Evolutionary conservation across 345 rosid genomes (phyloP).

Genomic region (Aegle marmelos): DNA sequence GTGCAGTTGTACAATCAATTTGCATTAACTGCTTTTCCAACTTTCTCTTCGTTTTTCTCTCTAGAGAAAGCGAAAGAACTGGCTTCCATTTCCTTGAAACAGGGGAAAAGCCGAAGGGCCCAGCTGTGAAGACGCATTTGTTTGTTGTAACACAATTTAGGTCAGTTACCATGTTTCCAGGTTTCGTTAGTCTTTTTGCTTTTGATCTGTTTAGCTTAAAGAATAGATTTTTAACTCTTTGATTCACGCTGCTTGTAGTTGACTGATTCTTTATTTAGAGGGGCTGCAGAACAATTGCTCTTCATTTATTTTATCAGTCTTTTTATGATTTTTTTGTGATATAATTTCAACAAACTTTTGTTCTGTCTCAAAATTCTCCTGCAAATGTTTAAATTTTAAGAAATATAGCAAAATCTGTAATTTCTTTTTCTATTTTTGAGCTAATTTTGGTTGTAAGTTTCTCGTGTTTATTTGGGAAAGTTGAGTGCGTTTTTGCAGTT

Average conservation of each 20-base stretch:
- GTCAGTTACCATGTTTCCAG: background rate
- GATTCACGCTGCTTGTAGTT: background rate
- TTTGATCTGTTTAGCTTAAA: slow-evolving; percentile 7
- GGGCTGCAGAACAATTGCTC: background rate
- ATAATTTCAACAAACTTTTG: background rate
- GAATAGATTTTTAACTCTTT: background rate
- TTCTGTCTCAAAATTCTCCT: background rate
- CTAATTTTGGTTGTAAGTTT: background rate
- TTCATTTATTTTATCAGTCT: background rate
- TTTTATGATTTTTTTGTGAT: background rate
- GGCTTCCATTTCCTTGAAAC: background rate
- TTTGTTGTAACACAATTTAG: background rate
- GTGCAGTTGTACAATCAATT: background rate
- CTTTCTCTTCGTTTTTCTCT: background rate
- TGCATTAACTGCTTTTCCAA: background rate
- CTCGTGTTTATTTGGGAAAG: background rate
- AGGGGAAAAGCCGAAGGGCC: background rate
- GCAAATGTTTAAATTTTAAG: background rate
- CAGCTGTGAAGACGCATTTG: background rate
- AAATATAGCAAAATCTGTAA: background rate
- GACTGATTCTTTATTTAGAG: background rate
- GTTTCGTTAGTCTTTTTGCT: background rate
- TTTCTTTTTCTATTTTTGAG: background rate
- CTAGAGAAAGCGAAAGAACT: background rate
- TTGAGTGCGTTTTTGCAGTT: background rate